Evolutionary conservation across 129 eudicot genomes (phyloP).

Genomic region (Logfia minima): DNA sequence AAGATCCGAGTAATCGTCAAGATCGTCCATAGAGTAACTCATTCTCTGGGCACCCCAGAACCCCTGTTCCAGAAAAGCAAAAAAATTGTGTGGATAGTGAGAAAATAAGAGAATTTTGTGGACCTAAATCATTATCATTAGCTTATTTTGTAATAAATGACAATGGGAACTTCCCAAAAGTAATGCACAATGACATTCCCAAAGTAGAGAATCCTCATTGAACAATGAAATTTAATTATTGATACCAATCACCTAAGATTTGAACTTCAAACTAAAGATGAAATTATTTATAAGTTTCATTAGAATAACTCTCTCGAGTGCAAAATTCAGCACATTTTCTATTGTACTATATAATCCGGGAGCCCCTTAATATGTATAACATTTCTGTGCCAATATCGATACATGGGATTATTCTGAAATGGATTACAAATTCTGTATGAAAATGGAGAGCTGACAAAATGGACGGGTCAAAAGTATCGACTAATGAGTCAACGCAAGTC

Average conservation of each 20-base stretch:
- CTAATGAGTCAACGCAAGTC: neutral
- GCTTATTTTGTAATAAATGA: neutral
- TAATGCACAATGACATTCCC: neutral
- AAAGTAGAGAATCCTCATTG: neutral
- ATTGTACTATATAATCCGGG: neutral
- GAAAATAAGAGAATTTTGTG: neutral
- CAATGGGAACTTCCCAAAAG: too few relatives aligned
- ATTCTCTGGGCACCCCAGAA: slow-evolving; percentile 54
- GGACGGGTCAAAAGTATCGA: neutral
- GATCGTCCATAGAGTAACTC: slow-evolving; percentile 44
- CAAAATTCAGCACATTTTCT: neutral
- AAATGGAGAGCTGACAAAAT: neutral
- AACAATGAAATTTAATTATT: too few relatives aligned
- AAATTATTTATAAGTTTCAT: neutral
- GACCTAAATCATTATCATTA: neutral
- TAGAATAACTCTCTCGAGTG: neutral
- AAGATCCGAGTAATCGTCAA: slow-evolving; percentile 39
- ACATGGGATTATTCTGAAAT: neutral
- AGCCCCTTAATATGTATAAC: neutral
- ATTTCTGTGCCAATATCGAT: neutral
- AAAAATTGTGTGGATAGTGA: neutral
- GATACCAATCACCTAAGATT: neutral
- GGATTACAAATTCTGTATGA: neutral
- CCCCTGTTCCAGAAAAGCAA: slow-evolving; percentile 39
- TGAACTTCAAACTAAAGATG: neutral